Conservation (phyloP, 192 early-diverging fungal genomes). For the Rhizoclosmatium sp. region DNA sequence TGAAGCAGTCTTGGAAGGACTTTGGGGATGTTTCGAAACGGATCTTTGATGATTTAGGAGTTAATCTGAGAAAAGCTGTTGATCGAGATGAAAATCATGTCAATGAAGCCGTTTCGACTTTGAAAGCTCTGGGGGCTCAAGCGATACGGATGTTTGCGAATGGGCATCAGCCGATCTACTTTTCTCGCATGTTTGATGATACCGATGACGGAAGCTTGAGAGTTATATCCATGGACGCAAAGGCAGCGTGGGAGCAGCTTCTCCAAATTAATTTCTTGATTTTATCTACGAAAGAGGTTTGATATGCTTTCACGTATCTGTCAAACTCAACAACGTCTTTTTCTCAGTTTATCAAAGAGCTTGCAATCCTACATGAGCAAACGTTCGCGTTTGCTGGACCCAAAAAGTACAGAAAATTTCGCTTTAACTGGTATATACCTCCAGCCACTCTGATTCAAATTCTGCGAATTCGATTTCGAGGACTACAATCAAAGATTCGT, state of each 20-base stretch:
- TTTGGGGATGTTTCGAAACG: not conserved
- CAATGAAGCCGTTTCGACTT: not conserved
- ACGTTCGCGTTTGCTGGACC: not conserved
- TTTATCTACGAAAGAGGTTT: conserved; percentile 12
- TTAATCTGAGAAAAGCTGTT: not conserved
- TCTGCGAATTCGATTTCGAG: conserved; percentile 2
- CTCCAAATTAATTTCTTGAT: conserved; percentile 26
- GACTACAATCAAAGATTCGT: not conserved
- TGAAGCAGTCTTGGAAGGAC: conserved; percentile 2
- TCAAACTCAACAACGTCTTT: not conserved
- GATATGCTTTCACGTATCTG: not conserved
- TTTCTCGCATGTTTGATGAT: not conserved
- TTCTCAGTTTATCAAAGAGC: not conserved
- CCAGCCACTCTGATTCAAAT: not conserved
- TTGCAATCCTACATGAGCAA: not conserved
- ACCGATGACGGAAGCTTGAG: not conserved
- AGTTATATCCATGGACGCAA: not conserved
- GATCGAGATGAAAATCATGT: too few species aligned
- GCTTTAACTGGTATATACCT: not conserved
- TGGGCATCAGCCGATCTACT: not conserved
- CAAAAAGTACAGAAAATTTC: not conserved
- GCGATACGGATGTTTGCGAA: not conserved
- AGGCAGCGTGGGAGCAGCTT: conserved; percentile 12
- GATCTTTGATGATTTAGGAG: not conserved
- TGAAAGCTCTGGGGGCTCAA: not conserved